Evolutionary conservation across 345 rosid genomes (phyloP).

Genomic region (Turritis glabra): DNA sequence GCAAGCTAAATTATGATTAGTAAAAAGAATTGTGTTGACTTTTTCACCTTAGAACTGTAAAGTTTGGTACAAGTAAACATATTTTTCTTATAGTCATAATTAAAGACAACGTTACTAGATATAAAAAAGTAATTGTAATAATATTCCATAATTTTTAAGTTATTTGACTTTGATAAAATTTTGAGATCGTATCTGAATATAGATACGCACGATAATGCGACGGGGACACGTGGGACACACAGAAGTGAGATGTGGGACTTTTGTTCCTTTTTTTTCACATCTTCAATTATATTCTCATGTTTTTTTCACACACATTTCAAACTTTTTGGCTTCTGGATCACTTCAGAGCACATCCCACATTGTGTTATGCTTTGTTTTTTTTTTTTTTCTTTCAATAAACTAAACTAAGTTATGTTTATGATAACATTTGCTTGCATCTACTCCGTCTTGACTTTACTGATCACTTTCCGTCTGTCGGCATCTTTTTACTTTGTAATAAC

Average conservation of each 20-base stretch:
- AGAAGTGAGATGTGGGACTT: constrained; percentile 27
- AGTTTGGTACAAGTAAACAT: neutral
- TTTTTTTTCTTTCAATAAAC: neutral
- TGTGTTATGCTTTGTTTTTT: neutral
- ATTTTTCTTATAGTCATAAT: neutral
- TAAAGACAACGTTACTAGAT: neutral
- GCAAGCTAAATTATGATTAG: neutral
- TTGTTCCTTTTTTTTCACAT: constrained; percentile 36
- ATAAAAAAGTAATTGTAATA: constrained; percentile 3
- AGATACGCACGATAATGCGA: constrained; percentile 37
- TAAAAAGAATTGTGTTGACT: neutral
- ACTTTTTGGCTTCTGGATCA: constrained; percentile 19
- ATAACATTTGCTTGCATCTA: constrained; percentile 4
- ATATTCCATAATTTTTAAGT: neutral
- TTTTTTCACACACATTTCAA: constrained; percentile 30
- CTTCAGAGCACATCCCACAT: constrained; percentile 20
- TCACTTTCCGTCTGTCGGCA: constrained; percentile 22
- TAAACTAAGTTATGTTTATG: neutral
- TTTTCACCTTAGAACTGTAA: neutral
- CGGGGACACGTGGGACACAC: constrained; percentile 32
- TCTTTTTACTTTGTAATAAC: constrained; percentile 5
- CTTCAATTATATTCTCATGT: constrained; percentile 29
- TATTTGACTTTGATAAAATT: constrained; percentile 31
- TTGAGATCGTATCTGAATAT: constrained; percentile 34
- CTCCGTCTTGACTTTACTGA: constrained; percentile 3